These are phyloP conservation scores for Triticum urartu DNA, from an alignment of 176 grass and related monocot species.

Conservation along the genomic window DNA sequence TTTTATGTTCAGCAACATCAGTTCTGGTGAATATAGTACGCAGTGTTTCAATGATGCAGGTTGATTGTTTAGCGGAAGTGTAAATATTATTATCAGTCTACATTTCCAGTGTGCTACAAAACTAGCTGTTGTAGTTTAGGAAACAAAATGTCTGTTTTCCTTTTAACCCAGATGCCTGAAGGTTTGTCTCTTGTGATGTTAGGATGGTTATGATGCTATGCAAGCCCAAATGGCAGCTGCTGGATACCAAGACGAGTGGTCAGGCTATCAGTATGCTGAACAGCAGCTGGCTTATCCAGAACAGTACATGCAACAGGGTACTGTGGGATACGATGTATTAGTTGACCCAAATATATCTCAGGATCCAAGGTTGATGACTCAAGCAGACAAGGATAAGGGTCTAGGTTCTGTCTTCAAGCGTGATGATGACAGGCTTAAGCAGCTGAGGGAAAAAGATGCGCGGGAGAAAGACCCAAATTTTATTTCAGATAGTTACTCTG, in stretches of 20 bases:
- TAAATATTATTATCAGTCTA: background rate
- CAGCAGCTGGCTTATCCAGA: constrained; percentile 70
- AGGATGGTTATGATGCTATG: constrained; percentile 84
- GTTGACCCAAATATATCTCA: constrained; percentile 47
- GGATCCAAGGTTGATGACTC: constrained; percentile 77
- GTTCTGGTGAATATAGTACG: background rate
- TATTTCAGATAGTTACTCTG: constrained; percentile 98
- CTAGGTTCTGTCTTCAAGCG: constrained; percentile 97
- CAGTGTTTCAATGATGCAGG: constrained; percentile 7
- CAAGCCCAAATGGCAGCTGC: constrained; percentile 78
- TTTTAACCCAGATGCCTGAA: constrained; percentile 8
- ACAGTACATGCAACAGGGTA: constrained; percentile 71
- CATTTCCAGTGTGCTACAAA: constrained; percentile 8
- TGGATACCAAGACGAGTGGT: constrained; percentile 85
- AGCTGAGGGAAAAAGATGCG: constrained; percentile 83
- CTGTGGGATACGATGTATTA: constrained; percentile 60
- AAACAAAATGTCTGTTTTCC: background rate
- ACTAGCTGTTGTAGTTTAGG: background rate
- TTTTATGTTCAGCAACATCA: constrained; percentile 16
- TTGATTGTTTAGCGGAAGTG: background rate
- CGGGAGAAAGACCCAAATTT: constrained; percentile 95
- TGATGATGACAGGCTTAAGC: constrained; percentile 81
- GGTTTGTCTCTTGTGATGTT: constrained; percentile 26
- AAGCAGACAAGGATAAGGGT: constrained; percentile 81
- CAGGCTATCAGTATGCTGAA: constrained; percentile 69